Conservation (phyloP, 2,329 filamentous ascomycete species). For the Trichophyton rubrum region DNA sequence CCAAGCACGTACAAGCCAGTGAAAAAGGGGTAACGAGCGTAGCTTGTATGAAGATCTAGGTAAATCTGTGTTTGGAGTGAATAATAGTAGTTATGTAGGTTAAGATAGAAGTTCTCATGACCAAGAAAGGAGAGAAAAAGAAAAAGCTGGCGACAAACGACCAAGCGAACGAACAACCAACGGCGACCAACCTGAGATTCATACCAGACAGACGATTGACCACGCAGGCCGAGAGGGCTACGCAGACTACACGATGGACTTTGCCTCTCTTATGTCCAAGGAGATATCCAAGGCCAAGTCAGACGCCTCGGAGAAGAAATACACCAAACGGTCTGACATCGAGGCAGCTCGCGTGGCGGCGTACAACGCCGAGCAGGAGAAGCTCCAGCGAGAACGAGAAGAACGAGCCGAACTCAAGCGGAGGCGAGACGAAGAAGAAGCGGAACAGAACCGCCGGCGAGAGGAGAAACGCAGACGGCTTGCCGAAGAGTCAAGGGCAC, state of each 20-base stretch:
- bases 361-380: slow-evolving; percentile 71
- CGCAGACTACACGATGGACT: slow-evolving; percentile 60
- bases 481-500: slow-evolving; percentile 63
- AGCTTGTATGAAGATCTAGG: no score
- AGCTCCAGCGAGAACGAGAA: slow-evolving; percentile 57
- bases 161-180: not conserved
- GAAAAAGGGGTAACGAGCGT: no score
- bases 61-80: no score
- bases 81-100: no score
- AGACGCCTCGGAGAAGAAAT: slow-evolving; percentile 50
- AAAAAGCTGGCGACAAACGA: not conserved
- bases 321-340: slow-evolving; percentile 69
- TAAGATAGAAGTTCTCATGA: no score
- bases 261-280: slow-evolving; percentile 82
- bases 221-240: not conserved
- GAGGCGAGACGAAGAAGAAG: slow-evolving; percentile 76
- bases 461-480: slow-evolving; percentile 73
- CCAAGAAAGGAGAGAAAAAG: not conserved
- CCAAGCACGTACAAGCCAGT: no score
- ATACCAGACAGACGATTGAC: not conserved
- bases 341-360: slow-evolving; percentile 69
- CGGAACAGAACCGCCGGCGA: slow-evolving; percentile 52
- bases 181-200: not conserved
- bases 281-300: slow-evolving; percentile 76
- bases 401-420: slow-evolving; percentile 65